Base-by-base conservation (phyloP, 2,329 filamentous ascomycete species). In the Exophiala viscosa region DNA sequence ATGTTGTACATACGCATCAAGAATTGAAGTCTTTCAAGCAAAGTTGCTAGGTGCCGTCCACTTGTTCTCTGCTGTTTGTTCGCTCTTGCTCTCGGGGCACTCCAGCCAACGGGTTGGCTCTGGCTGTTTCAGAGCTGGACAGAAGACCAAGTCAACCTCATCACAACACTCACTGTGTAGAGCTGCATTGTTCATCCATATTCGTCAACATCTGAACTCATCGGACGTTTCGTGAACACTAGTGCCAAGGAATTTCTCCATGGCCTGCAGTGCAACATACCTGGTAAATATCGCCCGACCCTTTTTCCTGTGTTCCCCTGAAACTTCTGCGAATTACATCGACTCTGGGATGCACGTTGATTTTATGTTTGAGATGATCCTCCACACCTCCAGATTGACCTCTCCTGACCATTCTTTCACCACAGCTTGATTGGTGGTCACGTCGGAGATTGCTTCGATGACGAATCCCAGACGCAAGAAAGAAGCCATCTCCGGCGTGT, bases 1-100 rank as follows among this genome's bases (percentile, higher is more conserved):
- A 20, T 9, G 23, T 54, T 58, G 55, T 58, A 58, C 55, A 58
- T 58, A 58, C 31, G 41, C 40, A 52, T 15, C 34, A 15, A 13
- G 34, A 36, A 15, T 36, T 15, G 34, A 13, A 36, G 34, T 10
- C 34, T 13, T 15, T 36, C 34, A 15, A 36, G 7, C 17, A 42
- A 42, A 31, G 3, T 28, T 13, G 34, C 34, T 15, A 5, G 4
- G 34, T 15, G 11, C 11, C 34, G 34, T 15, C 10, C 11, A 36
- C 10, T 10, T 28, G 23, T 28, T 28, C 8, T 18, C 14, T 10
- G n/a, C 38, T 40, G 8, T 7, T 40, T 40, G 8, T 7, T 40
- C 11, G 9, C 15, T 20, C 38, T 20, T 17, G 5, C 38, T 40
- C 20, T 14, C 23, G 23, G 23, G 5, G 23, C 23, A 28, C 8